These are phyloP conservation scores for Bonia amplexicaulis DNA, from an alignment of 176 grass and related monocot species.

Conservation along the genomic window DNA sequence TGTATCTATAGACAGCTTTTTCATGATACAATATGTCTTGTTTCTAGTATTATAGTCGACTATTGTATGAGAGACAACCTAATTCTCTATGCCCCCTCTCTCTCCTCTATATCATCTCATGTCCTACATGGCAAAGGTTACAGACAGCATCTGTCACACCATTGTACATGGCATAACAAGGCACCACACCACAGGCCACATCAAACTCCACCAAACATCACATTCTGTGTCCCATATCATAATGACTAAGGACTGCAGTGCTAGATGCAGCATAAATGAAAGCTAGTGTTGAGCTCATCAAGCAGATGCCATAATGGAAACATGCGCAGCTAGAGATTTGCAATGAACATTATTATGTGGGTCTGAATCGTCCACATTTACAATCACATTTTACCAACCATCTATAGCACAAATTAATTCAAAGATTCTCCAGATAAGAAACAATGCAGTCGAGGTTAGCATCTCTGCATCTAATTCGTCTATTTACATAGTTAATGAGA, in stretches of 20 bases:
- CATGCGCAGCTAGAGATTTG: conserved; percentile 11
- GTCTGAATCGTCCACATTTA: not conserved
- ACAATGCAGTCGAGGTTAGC: not conserved
- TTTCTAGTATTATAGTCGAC: no score
- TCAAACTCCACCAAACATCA: conserved; percentile 18
- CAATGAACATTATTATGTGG: conserved; percentile 1
- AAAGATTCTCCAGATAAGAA: not conserved
- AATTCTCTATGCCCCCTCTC: no score
- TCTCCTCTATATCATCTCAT: no score
- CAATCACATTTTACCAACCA: not conserved
- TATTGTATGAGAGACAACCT: no score
- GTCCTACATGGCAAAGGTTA: no score
- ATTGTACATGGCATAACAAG: not conserved
- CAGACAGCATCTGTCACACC: no score
- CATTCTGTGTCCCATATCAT: not conserved
- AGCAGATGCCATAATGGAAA: conserved; percentile 12
- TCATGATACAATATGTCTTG: no score
- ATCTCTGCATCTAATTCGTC: not conserved
- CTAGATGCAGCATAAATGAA: conserved; percentile 5
- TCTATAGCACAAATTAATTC: not conserved
- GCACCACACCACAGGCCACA: conserved; percentile 3
- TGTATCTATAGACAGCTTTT: no score
- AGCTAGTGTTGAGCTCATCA: not conserved
- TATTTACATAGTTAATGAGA: not conserved
- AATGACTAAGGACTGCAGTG: conserved; percentile 12